Conservation (phyloP, 2,329 filamentous ascomycete genomes). For the Simplicillium aogashimaense region DNA sequence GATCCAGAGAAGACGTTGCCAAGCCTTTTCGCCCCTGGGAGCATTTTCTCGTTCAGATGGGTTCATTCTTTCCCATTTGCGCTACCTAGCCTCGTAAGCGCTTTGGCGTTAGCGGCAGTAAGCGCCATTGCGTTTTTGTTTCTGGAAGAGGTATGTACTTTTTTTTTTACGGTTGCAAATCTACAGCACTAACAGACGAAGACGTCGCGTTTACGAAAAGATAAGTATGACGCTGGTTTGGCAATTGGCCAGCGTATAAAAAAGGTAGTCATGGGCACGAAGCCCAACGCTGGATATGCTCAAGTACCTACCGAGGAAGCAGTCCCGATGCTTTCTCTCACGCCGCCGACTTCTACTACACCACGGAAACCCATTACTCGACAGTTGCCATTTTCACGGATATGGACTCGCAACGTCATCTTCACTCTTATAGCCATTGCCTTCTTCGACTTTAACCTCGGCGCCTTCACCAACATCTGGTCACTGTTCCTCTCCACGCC, state of each 20-base stretch:
- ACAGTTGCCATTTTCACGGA: constrained; percentile 26
- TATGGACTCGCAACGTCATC: constrained; percentile 38
- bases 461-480: constrained; percentile 59
- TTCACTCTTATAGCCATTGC: constrained; percentile 52
- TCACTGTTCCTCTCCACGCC: constrained; percentile 61
- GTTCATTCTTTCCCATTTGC: constrained; percentile 58
- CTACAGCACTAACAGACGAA: constrained; percentile 11
- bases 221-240: constrained; percentile 35
- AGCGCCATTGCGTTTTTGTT: constrained; percentile 49
- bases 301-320: constrained; percentile 14
- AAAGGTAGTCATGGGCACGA: constrained; percentile 15
- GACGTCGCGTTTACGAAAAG: constrained; percentile 35
- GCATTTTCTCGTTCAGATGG: constrained; percentile 51
- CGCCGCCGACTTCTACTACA: constrained; percentile 2
- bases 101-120: constrained; percentile 45
- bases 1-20: constrained; percentile 56
- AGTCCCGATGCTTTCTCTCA: not conserved
- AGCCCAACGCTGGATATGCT: constrained; percentile 18
- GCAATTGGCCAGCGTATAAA: constrained; percentile 22
- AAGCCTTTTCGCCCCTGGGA: constrained; percentile 49
- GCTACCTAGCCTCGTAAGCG: constrained; percentile 58
- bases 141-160: constrained; percentile 49
- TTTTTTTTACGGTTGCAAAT: not conserved
- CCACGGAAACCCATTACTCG: constrained; percentile 5
- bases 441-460: constrained; percentile 61